Evolutionary conservation across 1,139 yeast genomes (phyloP), one percentile per base, ranked within the genome.

Genomic region (Fermentozyma sake): DNA sequence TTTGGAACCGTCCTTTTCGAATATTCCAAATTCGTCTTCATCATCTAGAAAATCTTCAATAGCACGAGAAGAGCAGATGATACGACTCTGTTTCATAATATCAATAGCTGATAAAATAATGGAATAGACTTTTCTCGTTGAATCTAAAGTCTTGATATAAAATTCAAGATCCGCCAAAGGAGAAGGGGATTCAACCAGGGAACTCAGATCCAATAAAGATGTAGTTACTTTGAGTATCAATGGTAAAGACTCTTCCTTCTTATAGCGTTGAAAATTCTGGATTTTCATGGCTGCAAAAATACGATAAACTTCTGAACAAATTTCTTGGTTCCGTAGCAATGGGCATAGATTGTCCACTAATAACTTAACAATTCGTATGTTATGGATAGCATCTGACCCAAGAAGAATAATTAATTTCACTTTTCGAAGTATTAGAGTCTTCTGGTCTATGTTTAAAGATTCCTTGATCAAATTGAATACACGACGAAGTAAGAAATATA

Each of bases 401-500:
- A 65, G 26, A 5, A 55, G 28, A 6, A 68, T 34, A 1, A 72
- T 37, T 2, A 66, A 37, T 28, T 68, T 68, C 9, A 76, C 33
- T 31, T 52, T 61, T 34, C 77, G 53, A 6, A 75, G 24, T 12
- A 41, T 32, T 3, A 48, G 12, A 2, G 43, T 14, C 24, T 39
- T 52, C 17, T 58, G 58, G 2, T 52, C 47, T 4, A 26, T 16
- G n/a, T 52, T 35, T 1, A 42, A 22, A 0, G 61, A 35, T 0
- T 36, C 21, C 1, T 50, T 42, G 3, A 70, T 31, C 7, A 42
- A 34, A 2, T 52, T 29, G 1, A 67, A 38, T 3, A 68, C 22
- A 12, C 62, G 51, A 12, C 68, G 50, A 1, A 58, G 23, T 4
- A 73, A 26, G 40, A 72, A 72, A 33, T 61, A 63, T 3, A 62